phyloP scores from a whole-genome alignment of 345 rosid species.

The Citrus reticulata region DNA sequence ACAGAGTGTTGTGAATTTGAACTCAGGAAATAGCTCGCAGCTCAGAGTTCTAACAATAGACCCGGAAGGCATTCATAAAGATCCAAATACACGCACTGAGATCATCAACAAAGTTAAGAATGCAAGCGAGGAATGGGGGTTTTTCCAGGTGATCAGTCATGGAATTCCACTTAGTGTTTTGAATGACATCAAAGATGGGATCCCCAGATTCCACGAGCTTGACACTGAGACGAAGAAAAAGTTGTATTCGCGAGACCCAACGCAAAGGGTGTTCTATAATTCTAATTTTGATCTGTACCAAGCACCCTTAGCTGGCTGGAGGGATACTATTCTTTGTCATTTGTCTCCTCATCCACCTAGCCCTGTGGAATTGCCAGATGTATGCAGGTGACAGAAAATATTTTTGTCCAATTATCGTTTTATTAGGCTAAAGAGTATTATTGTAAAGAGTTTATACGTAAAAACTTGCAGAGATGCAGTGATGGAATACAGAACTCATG shows the following conservation, averaged over 20 bases:
- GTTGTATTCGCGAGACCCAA: constrained; percentile 15
- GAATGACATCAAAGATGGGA: constrained; percentile 10
- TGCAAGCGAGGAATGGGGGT: constrained; percentile 21
- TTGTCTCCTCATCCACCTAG: constrained; percentile 18
- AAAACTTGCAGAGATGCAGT: constrained; percentile 6
- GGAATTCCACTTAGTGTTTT: constrained; percentile 12
- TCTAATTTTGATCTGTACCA: constrained; percentile 22
- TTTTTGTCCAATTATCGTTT: not conserved
- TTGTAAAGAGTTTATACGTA: not conserved
- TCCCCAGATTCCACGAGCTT: constrained; percentile 20
- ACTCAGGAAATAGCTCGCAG: not conserved
- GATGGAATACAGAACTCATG: not conserved
- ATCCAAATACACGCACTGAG: not conserved
- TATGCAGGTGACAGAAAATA: constrained; percentile 8
- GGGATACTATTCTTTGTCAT: constrained; percentile 11
- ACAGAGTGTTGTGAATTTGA: not conserved
- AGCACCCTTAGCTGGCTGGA: constrained; percentile 24
- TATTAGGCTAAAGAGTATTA: not conserved
- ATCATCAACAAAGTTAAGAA: not conserved
- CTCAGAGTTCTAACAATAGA: not conserved
- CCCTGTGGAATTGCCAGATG: constrained; percentile 17
- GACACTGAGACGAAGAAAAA: constrained; percentile 19
- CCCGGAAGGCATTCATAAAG: too few species aligned
- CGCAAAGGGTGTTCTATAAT: not conserved
- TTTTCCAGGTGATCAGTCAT: constrained; percentile 25